These are phyloP conservation scores for Hirsutella thompsonii DNA, from an alignment of 2,329 filamentous ascomycete genomes.

Conservation along the genomic window DNA sequence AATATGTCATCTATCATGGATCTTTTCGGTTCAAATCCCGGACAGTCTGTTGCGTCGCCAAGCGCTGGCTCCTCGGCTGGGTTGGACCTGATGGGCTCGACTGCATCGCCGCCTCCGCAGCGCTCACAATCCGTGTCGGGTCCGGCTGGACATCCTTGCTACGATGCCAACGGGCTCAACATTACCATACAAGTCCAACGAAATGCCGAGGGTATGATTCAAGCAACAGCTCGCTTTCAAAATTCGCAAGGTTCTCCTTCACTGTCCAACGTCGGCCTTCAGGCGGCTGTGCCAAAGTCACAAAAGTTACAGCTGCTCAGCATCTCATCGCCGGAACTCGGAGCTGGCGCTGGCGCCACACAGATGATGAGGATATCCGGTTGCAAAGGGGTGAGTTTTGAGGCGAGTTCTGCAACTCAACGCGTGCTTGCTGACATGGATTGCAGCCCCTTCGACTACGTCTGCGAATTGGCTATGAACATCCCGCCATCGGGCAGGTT, in stretches of 20 bases:
- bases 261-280: slow-evolving; percentile 67
- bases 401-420: neutral
- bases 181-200: slow-evolving; percentile 77
- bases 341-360: slow-evolving; percentile 67
- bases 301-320: slow-evolving; percentile 88
- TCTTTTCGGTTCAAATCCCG: slow-evolving; percentile 50
- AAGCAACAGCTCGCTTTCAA: slow-evolving; percentile 72
- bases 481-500: slow-evolving; percentile 55
- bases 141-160: slow-evolving; percentile 55
- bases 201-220: slow-evolving; percentile 64
- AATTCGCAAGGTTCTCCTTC: slow-evolving; percentile 56
- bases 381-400: slow-evolving; percentile 66
- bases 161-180: slow-evolving; percentile 73
- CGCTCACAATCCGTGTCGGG: slow-evolving; percentile 20
- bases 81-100: slow-evolving; percentile 36
- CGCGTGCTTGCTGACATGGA: neutral
- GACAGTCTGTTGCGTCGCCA: slow-evolving; percentile 18
- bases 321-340: slow-evolving; percentile 71
- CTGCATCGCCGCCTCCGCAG: slow-evolving; percentile 33
- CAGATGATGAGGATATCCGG: slow-evolving; percentile 83
- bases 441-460: slow-evolving; percentile 71
- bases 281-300: slow-evolving; percentile 91
- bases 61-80: slow-evolving; percentile 24
- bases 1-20: slow-evolving; percentile 75
- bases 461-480: slow-evolving; percentile 70